A percentile compares a stretch with the other conserved stretches of the same genome.
phyloP scores from a whole-genome alignment of 352 stramenopile genomes.

The Globisporangium recalcitrans region DNA sequence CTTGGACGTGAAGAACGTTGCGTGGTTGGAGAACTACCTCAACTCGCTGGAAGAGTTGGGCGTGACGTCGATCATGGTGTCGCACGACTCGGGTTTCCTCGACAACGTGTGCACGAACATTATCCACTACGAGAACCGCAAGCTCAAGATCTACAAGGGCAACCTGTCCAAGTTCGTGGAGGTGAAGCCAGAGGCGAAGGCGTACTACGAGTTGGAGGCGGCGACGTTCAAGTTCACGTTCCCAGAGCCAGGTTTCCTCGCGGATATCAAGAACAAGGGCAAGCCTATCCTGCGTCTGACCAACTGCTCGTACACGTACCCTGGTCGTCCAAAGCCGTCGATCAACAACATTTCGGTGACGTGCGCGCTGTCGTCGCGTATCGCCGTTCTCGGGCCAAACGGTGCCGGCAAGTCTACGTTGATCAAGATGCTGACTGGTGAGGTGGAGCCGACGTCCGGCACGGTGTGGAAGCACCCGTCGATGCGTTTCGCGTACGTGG shows the following conservation, averaged over 20 bases:
- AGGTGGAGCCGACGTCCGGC: slow-evolving; percentile 68
- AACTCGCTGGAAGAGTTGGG: slow-evolving; percentile 61
- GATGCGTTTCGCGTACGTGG: slow-evolving; percentile 94
- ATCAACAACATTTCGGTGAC: slow-evolving; percentile 83
- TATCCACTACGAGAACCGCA: slow-evolving; percentile 95
- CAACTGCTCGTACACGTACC: slow-evolving; percentile 84
- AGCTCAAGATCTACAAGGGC: slow-evolving; percentile 88
- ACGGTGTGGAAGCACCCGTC: slow-evolving; percentile 82
- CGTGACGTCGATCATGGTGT: slow-evolving; percentile 93
- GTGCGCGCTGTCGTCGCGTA: slow-evolving; percentile 74
- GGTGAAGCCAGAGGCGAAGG: slow-evolving; percentile 83
- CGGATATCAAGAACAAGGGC: slow-evolving; percentile 89
- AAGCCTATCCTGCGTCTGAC: slow-evolving; percentile 88
- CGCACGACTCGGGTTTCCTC: slow-evolving; percentile 96
- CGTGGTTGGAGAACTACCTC: slow-evolving; percentile 92
- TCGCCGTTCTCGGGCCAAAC: slow-evolving; percentile 85
- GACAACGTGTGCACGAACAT: slow-evolving; percentile 98
- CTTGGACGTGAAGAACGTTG: slow-evolving; percentile 91
- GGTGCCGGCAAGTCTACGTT: slow-evolving; percentile 95
- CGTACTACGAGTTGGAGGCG: slow-evolving; percentile 86
- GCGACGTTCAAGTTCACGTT: slow-evolving; percentile 86
- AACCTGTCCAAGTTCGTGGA: slow-evolving; percentile 85
- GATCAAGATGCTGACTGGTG: slow-evolving; percentile 92
- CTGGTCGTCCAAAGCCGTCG: slow-evolving; percentile 66
- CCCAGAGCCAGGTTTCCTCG: slow-evolving; percentile 84